Conservation (phyloP, 352 stramenopile species). For the Phytophthora sp. region DNA sequence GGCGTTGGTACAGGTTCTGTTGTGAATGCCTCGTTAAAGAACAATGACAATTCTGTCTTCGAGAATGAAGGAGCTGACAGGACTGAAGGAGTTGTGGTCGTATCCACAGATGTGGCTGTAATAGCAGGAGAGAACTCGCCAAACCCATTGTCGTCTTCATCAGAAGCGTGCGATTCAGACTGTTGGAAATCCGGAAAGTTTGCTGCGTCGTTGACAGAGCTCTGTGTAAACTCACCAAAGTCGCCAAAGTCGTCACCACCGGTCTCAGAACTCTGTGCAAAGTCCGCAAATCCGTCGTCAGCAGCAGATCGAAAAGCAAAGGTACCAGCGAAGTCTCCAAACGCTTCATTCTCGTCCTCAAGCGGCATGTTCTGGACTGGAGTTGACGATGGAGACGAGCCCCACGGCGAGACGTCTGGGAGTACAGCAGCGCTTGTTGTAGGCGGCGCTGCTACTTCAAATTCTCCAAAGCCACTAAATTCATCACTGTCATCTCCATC, state of each 20-base stretch:
- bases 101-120: neutral
- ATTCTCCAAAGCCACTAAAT: slow-evolving; percentile 51
- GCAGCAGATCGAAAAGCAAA: slow-evolving; percentile 5
- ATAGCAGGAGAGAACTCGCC: slow-evolving; percentile 33
- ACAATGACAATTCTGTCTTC: slow-evolving; percentile 40
- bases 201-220: slow-evolving; percentile 8
- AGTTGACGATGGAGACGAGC: slow-evolving; percentile 16
- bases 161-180: slow-evolving; percentile 20
- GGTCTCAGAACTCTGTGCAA: slow-evolving; percentile 32
- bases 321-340: slow-evolving; percentile 20
- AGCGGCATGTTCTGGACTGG: slow-evolving; percentile 14
- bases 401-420: slow-evolving; percentile 18
- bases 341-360: slow-evolving; percentile 15
- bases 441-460: slow-evolving; percentile 10
- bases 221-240: slow-evolving; percentile 51
- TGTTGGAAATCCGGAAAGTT: slow-evolving; percentile 35
- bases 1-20: slow-evolving; percentile 16
- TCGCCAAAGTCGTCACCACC: slow-evolving; percentile 33
- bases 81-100: neutral
- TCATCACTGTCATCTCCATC: slow-evolving; percentile 33
- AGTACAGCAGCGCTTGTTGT: neutral
- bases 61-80: slow-evolving; percentile 15
- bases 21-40: slow-evolving; percentile 50
- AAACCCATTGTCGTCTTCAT: slow-evolving; percentile 35
- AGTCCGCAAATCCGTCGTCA: slow-evolving; percentile 49